Evolutionary conservation across 164 flowering plant species (phyloP), one percentile per base, ranked within the genome.

Genomic region (Magnolia kwangsiensis): DNA sequence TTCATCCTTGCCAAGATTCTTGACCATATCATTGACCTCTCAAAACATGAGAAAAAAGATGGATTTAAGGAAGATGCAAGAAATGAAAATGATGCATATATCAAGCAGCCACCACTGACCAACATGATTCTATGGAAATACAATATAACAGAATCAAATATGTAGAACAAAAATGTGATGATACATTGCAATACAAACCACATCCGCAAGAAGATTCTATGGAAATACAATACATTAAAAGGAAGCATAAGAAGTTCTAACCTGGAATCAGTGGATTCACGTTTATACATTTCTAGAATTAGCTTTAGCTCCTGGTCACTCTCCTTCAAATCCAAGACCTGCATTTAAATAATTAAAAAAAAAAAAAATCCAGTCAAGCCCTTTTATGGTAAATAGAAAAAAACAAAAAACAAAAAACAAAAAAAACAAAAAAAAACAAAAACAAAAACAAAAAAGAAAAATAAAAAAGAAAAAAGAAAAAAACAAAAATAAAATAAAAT

Each of bases 181-280:
- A 16, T 55, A 0, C 18, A 55, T 55, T 11, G 61, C 16, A 16
- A 55, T 11, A 37, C 13, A 55, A 16, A 55, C 61, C 18, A 8
- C 1, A 0, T 11, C 3, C 61, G 14, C 11, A 55, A 11, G 18
- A 55, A 55, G 18, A 16, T 55, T 16, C 2, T 55, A 55, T 11
- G 61, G 65, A 74, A 64, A 63, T 64, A 18, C 37, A 64, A 31
- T 64, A 74, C n/a, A 20, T 2, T 64, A 64, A 20, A 49, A 21
- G 16, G 14, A 37, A 9, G 37, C 31, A 50, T 45, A 63, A 37
- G 45, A 61, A 23, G 16, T 13, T 68, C 90, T 73, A 65, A 96
- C 99, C 98, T 92, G 76, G 98, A 76, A 78, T 90, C 89, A 58
- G 84, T 82, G 20, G 88, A 88, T 83, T 96, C 98, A 74, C 91